phyloP scores from a whole-genome alignment of 768 basidiomycete species.

The Hericium erinaceus region DNA sequence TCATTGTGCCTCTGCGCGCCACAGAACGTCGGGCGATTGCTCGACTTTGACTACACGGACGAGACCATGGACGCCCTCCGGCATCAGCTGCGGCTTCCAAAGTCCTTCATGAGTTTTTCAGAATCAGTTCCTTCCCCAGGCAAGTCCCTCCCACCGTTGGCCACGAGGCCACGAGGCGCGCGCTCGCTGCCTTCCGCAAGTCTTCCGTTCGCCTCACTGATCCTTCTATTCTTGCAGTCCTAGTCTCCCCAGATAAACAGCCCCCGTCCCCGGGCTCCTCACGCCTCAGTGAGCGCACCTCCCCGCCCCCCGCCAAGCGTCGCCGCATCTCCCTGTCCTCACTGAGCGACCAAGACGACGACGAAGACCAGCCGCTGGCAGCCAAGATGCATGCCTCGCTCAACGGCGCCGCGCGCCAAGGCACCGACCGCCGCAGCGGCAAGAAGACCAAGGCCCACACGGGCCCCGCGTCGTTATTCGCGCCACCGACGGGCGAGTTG shows the following conservation, averaged over 20 bases:
- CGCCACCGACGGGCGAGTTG: slow-evolving; percentile 31
- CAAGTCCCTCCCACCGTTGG: slow-evolving; percentile 21
- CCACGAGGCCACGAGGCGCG: slow-evolving; percentile 11
- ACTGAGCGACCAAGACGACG: background rate
- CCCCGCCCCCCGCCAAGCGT: slow-evolving; percentile 36
- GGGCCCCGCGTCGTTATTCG: slow-evolving; percentile 33
- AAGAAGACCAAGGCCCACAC: slow-evolving; percentile 54
- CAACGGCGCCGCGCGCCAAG: slow-evolving; percentile 18
- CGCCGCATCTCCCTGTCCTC: slow-evolving; percentile 7
- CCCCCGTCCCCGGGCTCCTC: slow-evolving; percentile 25
- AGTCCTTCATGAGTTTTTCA: slow-evolving; percentile 38
- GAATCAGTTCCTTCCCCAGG: slow-evolving; percentile 43
- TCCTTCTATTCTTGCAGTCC: slow-evolving; percentile 2
- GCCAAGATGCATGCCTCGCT: slow-evolving; percentile 19
- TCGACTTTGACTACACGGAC: slow-evolving; percentile 75
- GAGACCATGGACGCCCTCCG: slow-evolving; percentile 60
- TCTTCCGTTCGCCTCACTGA: slow-evolving; percentile 2
- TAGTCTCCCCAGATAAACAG: slow-evolving; percentile 14
- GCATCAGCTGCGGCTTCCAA: slow-evolving; percentile 55
- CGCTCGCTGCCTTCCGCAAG: too few relatives aligned
- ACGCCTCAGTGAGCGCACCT: slow-evolving; percentile 47
- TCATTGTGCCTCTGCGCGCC: background rate
- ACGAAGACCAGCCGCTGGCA: slow-evolving; percentile 23
- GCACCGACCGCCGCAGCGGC: slow-evolving; percentile 34
- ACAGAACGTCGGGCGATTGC: slow-evolving; percentile 65